Evolutionary conservation across 257 asterid species (phyloP), one percentile per base, ranked within the genome.

Genomic region (Nicotiana knightiana): DNA sequence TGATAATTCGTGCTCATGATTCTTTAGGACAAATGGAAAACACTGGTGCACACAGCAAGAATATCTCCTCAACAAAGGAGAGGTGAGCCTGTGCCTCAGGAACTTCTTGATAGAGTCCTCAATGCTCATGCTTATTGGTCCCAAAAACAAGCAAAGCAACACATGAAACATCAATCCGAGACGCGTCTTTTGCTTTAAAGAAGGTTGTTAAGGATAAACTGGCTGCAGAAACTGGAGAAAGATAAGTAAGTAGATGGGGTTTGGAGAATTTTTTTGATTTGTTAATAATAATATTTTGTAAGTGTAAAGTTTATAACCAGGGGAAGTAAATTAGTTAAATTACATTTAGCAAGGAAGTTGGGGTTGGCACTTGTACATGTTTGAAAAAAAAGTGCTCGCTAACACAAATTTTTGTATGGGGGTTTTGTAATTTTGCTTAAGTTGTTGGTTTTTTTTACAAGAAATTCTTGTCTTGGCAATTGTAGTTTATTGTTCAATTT

Each of bases 31-130:
- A 84, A 84, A 79, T 81, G 87, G 87, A 84, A 84, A 65, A 84
- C 87, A 64, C 67, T 84, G 61, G 84, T 84, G 39, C 84, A 84
- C 84, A 81, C 87, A n/a, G 87, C 87, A 16, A 77, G 75, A 46
- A 83, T 83, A 79, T 79, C 83, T 16, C 86, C 86, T 28, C 83
- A 83, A 51, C 86, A 83, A 80, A 84, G 87, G 51, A 65, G 87
- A 51, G 87, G 87, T 2, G 87, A 81, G 84, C 84, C 87, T n/a
- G 84, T 84, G 67, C 84, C 87, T 48, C 87, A 81, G 55, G 84
- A 81, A 62, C 87, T 84, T 21, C 70, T 81, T 1, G 87, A 84
- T 76, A 66, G 87, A 30, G 87, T 84, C 58, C 76, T 84, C 26
- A n/a, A 66, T 12, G 81, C 82, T 17, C 85, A 85, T 26, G 85